These are phyloP conservation scores for Gossypium bickii DNA, from an alignment of 345 rosid species.

Conservation along the genomic window DNA sequence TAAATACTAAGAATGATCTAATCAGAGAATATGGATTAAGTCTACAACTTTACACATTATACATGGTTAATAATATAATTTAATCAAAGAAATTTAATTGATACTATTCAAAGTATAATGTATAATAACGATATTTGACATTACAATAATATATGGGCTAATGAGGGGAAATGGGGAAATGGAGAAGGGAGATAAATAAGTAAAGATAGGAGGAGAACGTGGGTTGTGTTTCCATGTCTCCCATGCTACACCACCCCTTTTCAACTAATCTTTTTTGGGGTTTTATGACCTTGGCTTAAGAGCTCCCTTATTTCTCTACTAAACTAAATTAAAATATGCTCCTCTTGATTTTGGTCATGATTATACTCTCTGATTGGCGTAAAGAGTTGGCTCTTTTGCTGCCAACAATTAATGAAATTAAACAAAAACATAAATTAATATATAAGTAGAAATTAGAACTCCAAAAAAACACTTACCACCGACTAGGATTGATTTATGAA, in stretches of 20 bases:
- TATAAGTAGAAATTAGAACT: not conserved
- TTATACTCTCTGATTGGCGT: not conserved
- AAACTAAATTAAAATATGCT: conserved; percentile 18
- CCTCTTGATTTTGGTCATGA: conserved; percentile 23
- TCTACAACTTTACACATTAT: no score
- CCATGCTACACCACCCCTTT: conserved; percentile 32
- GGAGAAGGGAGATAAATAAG: conserved; percentile 14
- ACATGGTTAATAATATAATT: no score
- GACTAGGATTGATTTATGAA: not conserved
- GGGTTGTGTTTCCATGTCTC: conserved; percentile 86
- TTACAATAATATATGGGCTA: not conserved
- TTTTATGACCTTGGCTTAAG: conserved; percentile 65
- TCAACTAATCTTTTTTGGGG: conserved; percentile 26
- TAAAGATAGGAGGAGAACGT: conserved; percentile 64
- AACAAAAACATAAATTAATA: not conserved
- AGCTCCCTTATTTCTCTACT: conserved; percentile 30
- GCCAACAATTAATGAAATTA: not conserved
- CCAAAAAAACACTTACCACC: not conserved
- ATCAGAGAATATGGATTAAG: no score
- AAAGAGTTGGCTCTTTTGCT: not conserved
- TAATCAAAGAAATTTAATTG: no score
- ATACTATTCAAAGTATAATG: no score
- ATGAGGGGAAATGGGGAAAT: conserved; percentile 1
- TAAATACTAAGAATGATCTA: no score
- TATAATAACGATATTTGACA: no score